Conservation (phyloP, 441 rosid genomes). For the Geranium incanum region DNA sequence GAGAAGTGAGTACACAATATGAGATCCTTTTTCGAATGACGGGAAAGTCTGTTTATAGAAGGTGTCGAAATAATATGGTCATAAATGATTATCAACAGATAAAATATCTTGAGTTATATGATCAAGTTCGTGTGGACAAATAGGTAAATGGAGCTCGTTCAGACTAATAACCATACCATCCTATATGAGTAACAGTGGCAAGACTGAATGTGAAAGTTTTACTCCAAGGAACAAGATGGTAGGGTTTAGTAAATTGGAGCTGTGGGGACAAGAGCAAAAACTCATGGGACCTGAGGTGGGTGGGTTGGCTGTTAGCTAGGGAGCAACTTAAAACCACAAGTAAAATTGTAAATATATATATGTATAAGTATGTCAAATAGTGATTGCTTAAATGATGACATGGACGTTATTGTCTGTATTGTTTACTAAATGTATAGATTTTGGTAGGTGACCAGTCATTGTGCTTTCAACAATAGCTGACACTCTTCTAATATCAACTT, state of each 20-base stretch:
- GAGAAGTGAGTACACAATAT: too few relatives aligned
- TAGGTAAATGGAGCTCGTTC: too few relatives aligned
- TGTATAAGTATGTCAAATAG: not conserved
- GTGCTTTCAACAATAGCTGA: slow-evolving; percentile 7
- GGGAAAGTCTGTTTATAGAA: too few relatives aligned
- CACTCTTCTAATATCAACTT: not conserved
- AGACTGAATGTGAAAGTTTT: not conserved
- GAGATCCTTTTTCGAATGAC: too few relatives aligned
- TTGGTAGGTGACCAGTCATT: slow-evolving; percentile 3
- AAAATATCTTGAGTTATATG: too few relatives aligned
- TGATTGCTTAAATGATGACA: not conserved
- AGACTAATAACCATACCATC: too few relatives aligned
- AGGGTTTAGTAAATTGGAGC: not conserved
- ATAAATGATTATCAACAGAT: too few relatives aligned
- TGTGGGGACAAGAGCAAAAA: not conserved
- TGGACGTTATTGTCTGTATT: slow-evolving; percentile 3
- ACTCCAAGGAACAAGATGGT: not conserved
- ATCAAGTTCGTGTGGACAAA: too few relatives aligned
- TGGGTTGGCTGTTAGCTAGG: not conserved
- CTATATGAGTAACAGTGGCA: too few relatives aligned
- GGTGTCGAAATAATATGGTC: too few relatives aligned
- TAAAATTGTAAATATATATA: not conserved
- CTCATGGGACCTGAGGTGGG: slow-evolving; percentile 5
- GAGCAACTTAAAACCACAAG: not conserved
- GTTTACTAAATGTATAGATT: not conserved